A percentile compares a stretch with the other conserved stretches of the same genome.
These are phyloP conservation scores for Poa annua DNA, from an alignment of 176 grass and related monocot genomes.

Conservation along the genomic window DNA sequence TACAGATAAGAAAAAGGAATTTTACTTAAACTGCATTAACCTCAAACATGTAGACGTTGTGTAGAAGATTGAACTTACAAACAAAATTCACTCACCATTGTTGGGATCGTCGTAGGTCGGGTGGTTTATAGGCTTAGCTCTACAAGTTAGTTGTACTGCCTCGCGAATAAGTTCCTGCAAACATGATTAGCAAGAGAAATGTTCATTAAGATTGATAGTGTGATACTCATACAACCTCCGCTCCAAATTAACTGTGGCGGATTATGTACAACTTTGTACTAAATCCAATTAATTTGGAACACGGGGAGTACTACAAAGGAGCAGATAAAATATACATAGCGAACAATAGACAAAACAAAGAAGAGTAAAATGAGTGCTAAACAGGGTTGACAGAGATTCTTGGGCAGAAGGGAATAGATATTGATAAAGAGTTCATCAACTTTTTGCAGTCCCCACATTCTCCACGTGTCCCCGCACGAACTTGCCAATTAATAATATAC, in stretches of 20 bases:
- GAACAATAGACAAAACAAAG: constrained; percentile 5
- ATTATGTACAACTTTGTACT: too few species aligned
- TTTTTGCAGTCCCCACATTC: constrained; percentile 17
- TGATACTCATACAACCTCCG: neutral
- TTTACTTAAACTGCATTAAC: constrained; percentile 20
- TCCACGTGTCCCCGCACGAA: neutral
- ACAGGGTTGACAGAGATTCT: neutral
- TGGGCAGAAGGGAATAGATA: neutral
- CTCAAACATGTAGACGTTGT: constrained; percentile 24
- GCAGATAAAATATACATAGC: constrained; percentile 28
- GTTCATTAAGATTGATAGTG: constrained; percentile 10
- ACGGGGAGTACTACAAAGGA: neutral
- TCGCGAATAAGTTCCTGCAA: constrained; percentile 50
- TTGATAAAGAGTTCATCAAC: constrained; percentile 10
- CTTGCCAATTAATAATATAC: neutral
- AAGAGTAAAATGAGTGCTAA: neutral
- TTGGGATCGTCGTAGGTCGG: constrained; percentile 62
- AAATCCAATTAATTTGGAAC: too few species aligned
- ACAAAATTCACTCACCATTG: constrained; percentile 52
- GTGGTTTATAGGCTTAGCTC: constrained; percentile 54
- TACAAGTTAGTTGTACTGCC: constrained; percentile 48
- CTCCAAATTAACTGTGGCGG: too few species aligned
- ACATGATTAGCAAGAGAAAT: constrained; percentile 25
- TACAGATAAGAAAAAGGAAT: constrained; percentile 47
- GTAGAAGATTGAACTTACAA: constrained; percentile 16